Percentiles rank a stretch among this genome's conserved stretches.
These are phyloP conservation scores for Blastobotrys indianensis DNA, from an alignment of 1,139 yeast species.

Conservation along the genomic window DNA sequence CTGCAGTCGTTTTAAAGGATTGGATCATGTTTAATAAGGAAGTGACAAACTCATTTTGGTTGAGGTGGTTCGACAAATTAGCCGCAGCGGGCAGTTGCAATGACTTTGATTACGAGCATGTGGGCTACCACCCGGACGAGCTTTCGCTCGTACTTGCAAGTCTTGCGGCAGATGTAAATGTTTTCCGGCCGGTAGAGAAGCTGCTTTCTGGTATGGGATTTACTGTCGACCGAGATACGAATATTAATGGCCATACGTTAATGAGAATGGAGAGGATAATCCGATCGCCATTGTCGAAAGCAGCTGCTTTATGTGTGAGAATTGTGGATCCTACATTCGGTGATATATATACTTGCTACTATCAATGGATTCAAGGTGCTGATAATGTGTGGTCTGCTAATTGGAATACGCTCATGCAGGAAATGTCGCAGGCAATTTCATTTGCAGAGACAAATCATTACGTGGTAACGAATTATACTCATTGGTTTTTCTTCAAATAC, in stretches of 20 bases:
- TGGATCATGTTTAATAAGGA: too few relatives aligned
- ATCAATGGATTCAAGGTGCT: background rate
- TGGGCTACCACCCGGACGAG: too few relatives aligned
- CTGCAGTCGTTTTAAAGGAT: too few relatives aligned
- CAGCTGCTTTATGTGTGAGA: too few relatives aligned
- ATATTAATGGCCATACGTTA: too few relatives aligned
- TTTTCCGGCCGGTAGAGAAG: constrained; percentile 1
- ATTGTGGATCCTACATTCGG: background rate
- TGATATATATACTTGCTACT: background rate
- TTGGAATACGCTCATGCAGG: constrained; percentile 4
- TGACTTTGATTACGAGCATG: too few relatives aligned
- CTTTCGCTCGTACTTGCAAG: too few relatives aligned
- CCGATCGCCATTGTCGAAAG: too few relatives aligned
- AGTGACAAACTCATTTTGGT: too few relatives aligned
- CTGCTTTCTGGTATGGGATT: background rate
- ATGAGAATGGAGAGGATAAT: too few relatives aligned
- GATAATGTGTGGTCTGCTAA: background rate
- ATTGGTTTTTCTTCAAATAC: constrained; percentile 20
- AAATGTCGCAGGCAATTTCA: background rate
- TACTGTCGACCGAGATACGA: background rate
- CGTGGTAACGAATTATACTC: constrained; percentile 20
- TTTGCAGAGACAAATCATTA: constrained; percentile 7
- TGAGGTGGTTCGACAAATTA: too few relatives aligned
- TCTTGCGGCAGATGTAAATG: background rate
- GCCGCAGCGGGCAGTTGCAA: too few relatives aligned